These are phyloP conservation scores for Erodium texanum DNA, from an alignment of 441 rosid species.

Conservation along the genomic window DNA sequence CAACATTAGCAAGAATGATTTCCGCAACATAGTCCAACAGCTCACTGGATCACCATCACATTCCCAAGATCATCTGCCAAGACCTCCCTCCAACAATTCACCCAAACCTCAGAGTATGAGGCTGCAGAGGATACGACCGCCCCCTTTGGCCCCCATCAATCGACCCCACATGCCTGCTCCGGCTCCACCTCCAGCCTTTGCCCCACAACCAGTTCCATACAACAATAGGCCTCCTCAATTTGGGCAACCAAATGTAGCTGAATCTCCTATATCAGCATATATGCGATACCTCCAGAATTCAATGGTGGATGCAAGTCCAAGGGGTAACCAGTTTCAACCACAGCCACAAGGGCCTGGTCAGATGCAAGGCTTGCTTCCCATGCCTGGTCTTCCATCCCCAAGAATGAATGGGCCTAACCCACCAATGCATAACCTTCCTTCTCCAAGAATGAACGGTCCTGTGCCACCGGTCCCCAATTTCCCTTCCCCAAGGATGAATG, in stretches of 20 bases:
- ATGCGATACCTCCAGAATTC: constrained; percentile 64
- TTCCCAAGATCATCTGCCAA: constrained; percentile 38
- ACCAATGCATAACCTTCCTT: too few relatives aligned
- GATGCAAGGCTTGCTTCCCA: constrained; percentile 20
- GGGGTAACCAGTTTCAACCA: constrained; percentile 34
- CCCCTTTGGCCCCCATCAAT: constrained; percentile 64
- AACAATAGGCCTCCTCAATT: constrained; percentile 39
- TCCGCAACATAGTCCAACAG: constrained; percentile 77
- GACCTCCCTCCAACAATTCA: constrained; percentile 52
- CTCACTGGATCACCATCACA: constrained; percentile 77
- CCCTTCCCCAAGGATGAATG: constrained; percentile 38
- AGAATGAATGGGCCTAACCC: neutral
- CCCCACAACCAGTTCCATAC: constrained; percentile 28
- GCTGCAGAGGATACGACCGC: constrained; percentile 66
- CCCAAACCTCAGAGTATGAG: constrained; percentile 67
- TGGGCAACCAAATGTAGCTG: constrained; percentile 32
- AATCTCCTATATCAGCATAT: constrained; percentile 74
- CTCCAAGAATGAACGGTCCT: constrained; percentile 34
- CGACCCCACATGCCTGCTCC: constrained; percentile 40
- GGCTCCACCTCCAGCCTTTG: constrained; percentile 29
- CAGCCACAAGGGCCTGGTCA: neutral
- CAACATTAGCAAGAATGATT: constrained; percentile 87
- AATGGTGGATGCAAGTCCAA: constrained; percentile 41
- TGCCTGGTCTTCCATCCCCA: constrained; percentile 29
- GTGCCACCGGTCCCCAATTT: constrained; percentile 30